Percentiles rank a stretch among this genome's conserved stretches.
phyloP scores from a whole-genome alignment of 2,329 filamentous ascomycete genomes.

The Ceratocystis harringtonii region DNA sequence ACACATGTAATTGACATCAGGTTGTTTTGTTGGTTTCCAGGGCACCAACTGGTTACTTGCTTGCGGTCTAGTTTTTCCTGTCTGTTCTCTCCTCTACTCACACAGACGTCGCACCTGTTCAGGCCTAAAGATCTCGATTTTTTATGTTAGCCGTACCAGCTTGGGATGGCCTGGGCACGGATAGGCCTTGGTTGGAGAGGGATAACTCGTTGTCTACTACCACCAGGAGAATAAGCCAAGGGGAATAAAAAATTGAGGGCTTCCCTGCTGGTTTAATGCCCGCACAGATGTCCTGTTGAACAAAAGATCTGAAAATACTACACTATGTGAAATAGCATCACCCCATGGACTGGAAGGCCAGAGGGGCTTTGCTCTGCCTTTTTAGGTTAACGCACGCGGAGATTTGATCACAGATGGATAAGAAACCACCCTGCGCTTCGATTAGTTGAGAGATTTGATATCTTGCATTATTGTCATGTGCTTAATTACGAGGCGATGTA shows the following conservation, averaged over 20 bases:
- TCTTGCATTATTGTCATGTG: too few species aligned
- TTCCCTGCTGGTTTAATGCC: not conserved
- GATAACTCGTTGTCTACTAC: too few species aligned
- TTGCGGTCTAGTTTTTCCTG: not conserved
- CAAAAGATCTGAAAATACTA: slow-evolving; percentile 6
- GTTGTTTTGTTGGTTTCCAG: not conserved
- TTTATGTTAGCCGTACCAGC: not conserved
- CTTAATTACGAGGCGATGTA: too few species aligned
- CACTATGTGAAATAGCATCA: not conserved
- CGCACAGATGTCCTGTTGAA: not conserved
- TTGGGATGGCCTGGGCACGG: not conserved
- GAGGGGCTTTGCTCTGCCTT: not conserved
- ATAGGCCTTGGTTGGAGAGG: too few species aligned
- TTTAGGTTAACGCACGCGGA: not conserved
- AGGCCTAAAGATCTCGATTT: slow-evolving; percentile 1
- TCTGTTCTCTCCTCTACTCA: not conserved
- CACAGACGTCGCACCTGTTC: not conserved
- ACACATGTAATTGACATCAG: not conserved
- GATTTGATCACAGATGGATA: not conserved
- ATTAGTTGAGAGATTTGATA: too few species aligned
- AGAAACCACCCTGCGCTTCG: not conserved
- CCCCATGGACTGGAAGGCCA: not conserved
- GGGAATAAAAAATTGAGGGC: not conserved
- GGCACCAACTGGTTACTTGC: not conserved
- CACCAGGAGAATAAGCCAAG: not conserved